These are phyloP conservation scores for Zygoascus ofunaensis DNA, from an alignment of 805 yeast species.

Conservation along the genomic window DNA sequence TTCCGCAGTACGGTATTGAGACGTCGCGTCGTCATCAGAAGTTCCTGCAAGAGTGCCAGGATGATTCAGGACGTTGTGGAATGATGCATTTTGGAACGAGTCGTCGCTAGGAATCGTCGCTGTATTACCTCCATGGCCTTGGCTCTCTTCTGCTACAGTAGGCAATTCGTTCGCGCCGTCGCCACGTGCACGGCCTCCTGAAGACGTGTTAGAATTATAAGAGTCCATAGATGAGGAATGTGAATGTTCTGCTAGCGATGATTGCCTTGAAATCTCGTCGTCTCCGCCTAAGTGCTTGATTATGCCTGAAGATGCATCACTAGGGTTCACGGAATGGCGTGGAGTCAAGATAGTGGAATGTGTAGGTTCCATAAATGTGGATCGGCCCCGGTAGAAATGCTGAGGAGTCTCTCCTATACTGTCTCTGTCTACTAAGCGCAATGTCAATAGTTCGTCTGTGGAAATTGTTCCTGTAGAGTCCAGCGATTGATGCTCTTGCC, in stretches of 20 bases:
- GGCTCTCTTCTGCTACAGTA: conserved; percentile 4
- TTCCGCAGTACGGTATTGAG: conserved; percentile 26
- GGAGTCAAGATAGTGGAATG: conserved; percentile 20
- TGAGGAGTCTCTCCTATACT: conserved; percentile 3
- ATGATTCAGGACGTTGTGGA: conserved; percentile 7
- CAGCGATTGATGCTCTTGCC: conserved; percentile 53
- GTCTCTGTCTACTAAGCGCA: conserved; percentile 52
- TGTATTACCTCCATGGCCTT: background rate
- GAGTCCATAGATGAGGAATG: conserved; percentile 22
- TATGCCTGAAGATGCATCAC: conserved; percentile 29
- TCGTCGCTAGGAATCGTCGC: background rate
- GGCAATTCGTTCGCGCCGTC: background rate
- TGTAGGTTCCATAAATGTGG: conserved; percentile 21
- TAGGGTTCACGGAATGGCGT: conserved; percentile 18
- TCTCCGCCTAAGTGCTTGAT: conserved; percentile 21
- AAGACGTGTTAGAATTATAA: conserved; percentile 6
- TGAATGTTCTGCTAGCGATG: conserved; percentile 10
- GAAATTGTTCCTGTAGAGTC: conserved; percentile 75
- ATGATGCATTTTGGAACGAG: conserved; percentile 2
- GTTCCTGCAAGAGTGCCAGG: conserved; percentile 14
- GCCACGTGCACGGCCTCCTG: background rate
- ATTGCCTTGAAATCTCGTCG: background rate
- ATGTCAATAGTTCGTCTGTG: conserved; percentile 72
- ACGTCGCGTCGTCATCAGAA: background rate
- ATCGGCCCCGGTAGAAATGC: conserved; percentile 6